Evolutionary conservation across 1,284 basidiomycete species (phyloP).

Genomic region (Neolentinus lepideus): DNA sequence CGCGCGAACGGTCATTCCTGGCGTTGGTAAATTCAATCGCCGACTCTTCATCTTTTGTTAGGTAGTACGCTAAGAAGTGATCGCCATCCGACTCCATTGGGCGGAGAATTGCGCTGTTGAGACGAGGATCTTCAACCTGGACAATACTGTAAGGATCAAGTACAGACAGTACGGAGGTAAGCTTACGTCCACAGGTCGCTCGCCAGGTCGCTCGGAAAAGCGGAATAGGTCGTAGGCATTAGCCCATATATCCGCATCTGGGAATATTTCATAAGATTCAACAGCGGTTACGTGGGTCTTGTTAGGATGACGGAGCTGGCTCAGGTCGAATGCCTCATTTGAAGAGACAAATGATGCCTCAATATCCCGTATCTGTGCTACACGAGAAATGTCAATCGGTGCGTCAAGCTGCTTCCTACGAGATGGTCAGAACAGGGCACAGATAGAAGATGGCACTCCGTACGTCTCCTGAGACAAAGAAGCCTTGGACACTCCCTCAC

Average conservation of each 20-base stretch:
- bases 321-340: constrained; percentile 52
- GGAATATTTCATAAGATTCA: constrained; percentile 81
- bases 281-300: constrained; percentile 74
- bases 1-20: constrained; percentile 16
- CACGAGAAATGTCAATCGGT: constrained; percentile 68
- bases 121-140: constrained; percentile 65
- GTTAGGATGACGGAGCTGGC: constrained; percentile 67
- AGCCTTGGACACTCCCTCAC: constrained; percentile 47
- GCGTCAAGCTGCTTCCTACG: constrained; percentile 41
- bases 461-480: constrained; percentile 50
- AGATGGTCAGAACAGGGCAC: not conserved
- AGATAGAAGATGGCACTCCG: constrained; percentile 15
- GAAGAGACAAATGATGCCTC: constrained; percentile 73
- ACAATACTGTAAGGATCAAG: not conserved
- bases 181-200: constrained; percentile 56
- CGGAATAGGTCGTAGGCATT: constrained; percentile 86
- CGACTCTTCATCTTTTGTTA: constrained; percentile 72
- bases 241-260: constrained; percentile 83
- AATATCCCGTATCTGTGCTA: constrained; percentile 77
- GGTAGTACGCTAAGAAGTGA: constrained; percentile 84
- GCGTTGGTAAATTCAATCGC: constrained; percentile 53
- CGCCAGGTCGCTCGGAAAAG: constrained; percentile 85
- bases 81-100: constrained; percentile 84
- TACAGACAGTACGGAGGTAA: not conserved
- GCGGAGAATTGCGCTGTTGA: constrained; percentile 81